Base-by-base conservation (phyloP, 1,284 basidiomycete species). In the Laetiporus sulphureus region DNA sequence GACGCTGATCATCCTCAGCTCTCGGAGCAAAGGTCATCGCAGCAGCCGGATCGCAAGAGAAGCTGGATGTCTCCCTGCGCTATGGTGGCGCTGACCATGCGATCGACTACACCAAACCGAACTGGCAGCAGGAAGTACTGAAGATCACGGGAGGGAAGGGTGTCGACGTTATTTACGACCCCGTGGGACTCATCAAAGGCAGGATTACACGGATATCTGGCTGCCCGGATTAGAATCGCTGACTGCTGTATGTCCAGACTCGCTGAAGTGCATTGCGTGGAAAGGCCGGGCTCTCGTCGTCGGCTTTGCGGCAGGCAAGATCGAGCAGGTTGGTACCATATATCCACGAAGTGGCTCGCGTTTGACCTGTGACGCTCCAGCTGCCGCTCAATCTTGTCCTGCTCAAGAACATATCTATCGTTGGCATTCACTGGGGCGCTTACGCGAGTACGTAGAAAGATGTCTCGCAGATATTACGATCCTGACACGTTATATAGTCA, bases 181-280 rank as follows among this genome's bases (percentile, higher is more conserved):
- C 92, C 3, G 91, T 96, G 25, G 91, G 90, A 13, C 66, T 79
- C 54, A 80, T 91, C 46, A 72, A 72, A 60, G 81, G 83, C 75
- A 51, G 32, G 22, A 16, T 32, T 15, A n/a, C 11, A 32, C 20
- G 16, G 5, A 7, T 15, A 7, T 6, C 10, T 19, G 13, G 2
- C 15, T 7, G 20, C 22, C 12, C 30, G 4, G 21, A 11, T 3
- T 39, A 19, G 2, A 22, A 5, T 29, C 16, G 35, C 8, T 29
- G 19, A 10, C 32, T 39, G n/a, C n/a, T n/a, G 5, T 16, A 48
- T 52, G 51, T 33, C 13, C 39, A 83, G 86, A 89, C 55, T 79
- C 76, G 22, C 60, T 96, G 46, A 95, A 95, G 62, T 94, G 91
- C 60, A 91, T 95, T 44, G 89, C 87, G 1, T 97, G 92, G 84